phyloP scores from a whole-genome alignment of 129 eudicot species.

The Deinandra increscens region DNA sequence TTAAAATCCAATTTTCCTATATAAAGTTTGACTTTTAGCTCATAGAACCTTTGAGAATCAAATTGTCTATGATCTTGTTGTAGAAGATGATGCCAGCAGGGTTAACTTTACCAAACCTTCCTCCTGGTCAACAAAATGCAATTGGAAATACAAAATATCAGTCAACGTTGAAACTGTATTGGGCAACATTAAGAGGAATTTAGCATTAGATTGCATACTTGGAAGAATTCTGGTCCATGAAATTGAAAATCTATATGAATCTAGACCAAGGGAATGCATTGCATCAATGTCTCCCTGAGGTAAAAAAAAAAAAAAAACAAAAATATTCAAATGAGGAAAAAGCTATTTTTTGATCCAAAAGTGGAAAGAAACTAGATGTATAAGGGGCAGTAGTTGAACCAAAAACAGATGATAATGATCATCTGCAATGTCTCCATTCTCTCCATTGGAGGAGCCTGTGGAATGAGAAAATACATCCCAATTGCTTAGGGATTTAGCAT shows the following conservation, averaged over 20 bases:
- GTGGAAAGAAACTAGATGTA: background rate
- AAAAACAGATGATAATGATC: conserved; percentile 80
- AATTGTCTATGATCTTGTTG: conserved; percentile 53
- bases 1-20: no score
- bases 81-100: conserved; percentile 57
- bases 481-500: conserved; percentile 65
- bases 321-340: background rate
- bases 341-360: background rate
- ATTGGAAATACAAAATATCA: background rate
- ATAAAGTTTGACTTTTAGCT: background rate
- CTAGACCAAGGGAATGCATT: conserved; percentile 61
- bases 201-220: background rate
- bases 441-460: conserved; percentile 37
- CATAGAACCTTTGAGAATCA: conserved; percentile 53
- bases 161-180: background rate
- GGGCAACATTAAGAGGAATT: background rate
- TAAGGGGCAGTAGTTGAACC: conserved; percentile 37
- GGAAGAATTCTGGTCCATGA: conserved; percentile 92
- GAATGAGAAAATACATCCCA: conserved; percentile 67
- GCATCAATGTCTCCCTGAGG: conserved; percentile 72
- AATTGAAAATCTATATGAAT: conserved; percentile 72
- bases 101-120: conserved; percentile 67
- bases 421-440: conserved; percentile 59
- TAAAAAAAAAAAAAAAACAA: background rate
- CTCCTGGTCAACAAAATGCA: conserved; percentile 28